Evolutionary conservation across 495 filamentous ascomycete genomes (phyloP).

Genomic region (Xylona heveae): DNA sequence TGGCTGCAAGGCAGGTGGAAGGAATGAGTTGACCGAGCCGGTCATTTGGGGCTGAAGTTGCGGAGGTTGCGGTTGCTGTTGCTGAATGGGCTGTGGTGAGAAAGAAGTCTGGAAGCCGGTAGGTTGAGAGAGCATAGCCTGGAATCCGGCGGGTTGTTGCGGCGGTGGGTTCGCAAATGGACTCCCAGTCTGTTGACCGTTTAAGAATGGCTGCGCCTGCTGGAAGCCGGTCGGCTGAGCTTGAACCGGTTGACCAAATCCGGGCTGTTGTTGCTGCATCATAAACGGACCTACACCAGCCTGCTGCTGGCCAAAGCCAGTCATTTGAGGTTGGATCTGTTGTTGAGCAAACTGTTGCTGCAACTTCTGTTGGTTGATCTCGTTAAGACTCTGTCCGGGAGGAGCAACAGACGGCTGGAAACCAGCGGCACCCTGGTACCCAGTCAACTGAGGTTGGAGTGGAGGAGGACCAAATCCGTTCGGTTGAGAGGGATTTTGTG

Average conservation of each 20-base stretch:
- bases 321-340: constrained; percentile 13
- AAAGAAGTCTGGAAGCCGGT: constrained; percentile 19
- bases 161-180: constrained; percentile 35
- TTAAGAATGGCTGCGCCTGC: constrained; percentile 21
- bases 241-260: constrained; percentile 18
- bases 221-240: constrained; percentile 18
- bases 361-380: constrained; percentile 45
- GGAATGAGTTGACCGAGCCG: constrained; percentile 7
- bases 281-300: constrained; percentile 1
- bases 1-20: constrained; percentile 23
- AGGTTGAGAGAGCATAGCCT: constrained; percentile 31
- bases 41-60: constrained; percentile 7
- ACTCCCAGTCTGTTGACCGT: constrained; percentile 22
- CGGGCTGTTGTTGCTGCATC: constrained; percentile 23
- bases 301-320: constrained; percentile 13
- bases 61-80: constrained; percentile 2
- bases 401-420: constrained; percentile 29
- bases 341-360: constrained; percentile 24
- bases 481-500: constrained; percentile 53
- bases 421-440: constrained; percentile 25
- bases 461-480: constrained; percentile 51
- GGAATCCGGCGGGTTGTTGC: constrained; percentile 27
- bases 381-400: constrained; percentile 54
- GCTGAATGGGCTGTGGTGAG: constrained; percentile 8
- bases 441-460: constrained; percentile 73